phyloP scores from a whole-genome alignment of 257 asterid species.

The Verbascum thapsus region DNA sequence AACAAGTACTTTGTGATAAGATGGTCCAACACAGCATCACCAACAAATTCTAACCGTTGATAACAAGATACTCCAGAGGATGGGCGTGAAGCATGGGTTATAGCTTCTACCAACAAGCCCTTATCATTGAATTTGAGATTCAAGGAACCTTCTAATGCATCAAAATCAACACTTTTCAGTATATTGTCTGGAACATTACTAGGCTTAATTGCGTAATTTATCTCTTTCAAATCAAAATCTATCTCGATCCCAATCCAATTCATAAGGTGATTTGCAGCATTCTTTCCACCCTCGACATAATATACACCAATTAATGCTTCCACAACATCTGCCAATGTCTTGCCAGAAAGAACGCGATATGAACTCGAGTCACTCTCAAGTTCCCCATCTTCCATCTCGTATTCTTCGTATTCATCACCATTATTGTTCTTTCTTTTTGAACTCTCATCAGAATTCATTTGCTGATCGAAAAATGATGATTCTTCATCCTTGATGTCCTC shows the following conservation, averaged over 20 bases:
- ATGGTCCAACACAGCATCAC: conserved; percentile 98
- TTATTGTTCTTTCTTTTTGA: conserved; percentile 31
- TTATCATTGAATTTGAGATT: conserved; percentile 59
- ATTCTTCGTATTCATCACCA: conserved; percentile 62
- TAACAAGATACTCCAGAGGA: conserved; percentile 97
- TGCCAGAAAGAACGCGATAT: conserved; percentile 94
- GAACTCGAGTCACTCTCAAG: conserved; percentile 92
- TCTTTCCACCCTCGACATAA: conserved; percentile 92
- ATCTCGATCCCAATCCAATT: conserved; percentile 90
- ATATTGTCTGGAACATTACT: conserved; percentile 64
- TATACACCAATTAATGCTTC: conserved; percentile 94
- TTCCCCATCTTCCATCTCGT: conserved; percentile 94
- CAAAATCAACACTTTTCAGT: conserved; percentile 77
- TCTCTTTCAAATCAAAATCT: conserved; percentile 70
- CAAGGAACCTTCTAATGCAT: conserved; percentile 69
- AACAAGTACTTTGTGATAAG: conserved; percentile 89
- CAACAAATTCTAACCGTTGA: conserved; percentile 94
- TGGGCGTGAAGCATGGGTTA: conserved; percentile 98
- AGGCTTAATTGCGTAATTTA: conserved; percentile 51
- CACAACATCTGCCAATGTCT: conserved; percentile 96
- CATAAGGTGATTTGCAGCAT: conserved; percentile 94
- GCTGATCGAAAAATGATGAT: conserved; percentile 53
- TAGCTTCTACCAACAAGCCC: conserved; percentile 90
- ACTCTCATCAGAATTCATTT: conserved; percentile 30
- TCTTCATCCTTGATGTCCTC: conserved; percentile 79